A percentile compares a stretch with the other conserved stretches of the same genome.
Evolutionary conservation across 768 basidiomycete species (phyloP).

Genomic region (Tylopilus subfusipes): DNA sequence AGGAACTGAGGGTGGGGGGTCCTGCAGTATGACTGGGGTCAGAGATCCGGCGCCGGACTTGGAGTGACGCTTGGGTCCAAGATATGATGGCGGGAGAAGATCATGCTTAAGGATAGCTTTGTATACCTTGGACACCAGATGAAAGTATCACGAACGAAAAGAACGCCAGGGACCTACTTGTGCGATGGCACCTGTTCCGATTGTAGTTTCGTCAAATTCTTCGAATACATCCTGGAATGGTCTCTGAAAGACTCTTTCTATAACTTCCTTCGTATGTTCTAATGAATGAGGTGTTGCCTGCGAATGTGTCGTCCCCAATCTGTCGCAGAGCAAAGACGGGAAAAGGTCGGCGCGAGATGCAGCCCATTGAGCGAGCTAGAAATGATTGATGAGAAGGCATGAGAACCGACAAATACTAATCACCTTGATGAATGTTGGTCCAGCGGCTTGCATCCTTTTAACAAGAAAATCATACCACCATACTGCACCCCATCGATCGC

Average conservation of each 20-base stretch:
- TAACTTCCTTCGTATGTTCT: conserved; percentile 70
- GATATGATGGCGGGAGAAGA: conserved; percentile 81
- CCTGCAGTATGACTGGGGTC: conserved; percentile 43
- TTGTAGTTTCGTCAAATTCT: conserved; percentile 79
- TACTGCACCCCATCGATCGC: conserved; percentile 87
- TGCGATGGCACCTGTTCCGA: conserved; percentile 98
- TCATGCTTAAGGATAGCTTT: conserved; percentile 80
- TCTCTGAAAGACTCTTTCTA: conserved; percentile 79
- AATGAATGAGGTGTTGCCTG: conserved; percentile 79
- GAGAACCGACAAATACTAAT: conserved; percentile 11
- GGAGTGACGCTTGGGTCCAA: conserved; percentile 63
- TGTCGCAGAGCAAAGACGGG: conserved; percentile 78
- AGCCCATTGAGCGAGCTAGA: conserved; percentile 95
- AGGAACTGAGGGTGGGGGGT: conserved; percentile 70
- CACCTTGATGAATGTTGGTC: conserved; percentile 97
- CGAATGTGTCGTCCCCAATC: conserved; percentile 85
- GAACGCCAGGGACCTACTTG: conserved; percentile 44
- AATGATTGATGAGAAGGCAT: conserved; percentile 6
- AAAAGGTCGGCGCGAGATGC: conserved; percentile 94
- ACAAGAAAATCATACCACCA: conserved; percentile 98
- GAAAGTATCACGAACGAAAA: neutral
- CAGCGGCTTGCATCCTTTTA: conserved; percentile 86
- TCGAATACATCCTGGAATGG: conserved; percentile 89
- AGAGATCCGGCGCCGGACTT: conserved; percentile 49
- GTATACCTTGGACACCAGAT: conserved; percentile 60